Base-by-base conservation (phyloP, 1,139 yeast species). In the Candida sojae region DNA sequence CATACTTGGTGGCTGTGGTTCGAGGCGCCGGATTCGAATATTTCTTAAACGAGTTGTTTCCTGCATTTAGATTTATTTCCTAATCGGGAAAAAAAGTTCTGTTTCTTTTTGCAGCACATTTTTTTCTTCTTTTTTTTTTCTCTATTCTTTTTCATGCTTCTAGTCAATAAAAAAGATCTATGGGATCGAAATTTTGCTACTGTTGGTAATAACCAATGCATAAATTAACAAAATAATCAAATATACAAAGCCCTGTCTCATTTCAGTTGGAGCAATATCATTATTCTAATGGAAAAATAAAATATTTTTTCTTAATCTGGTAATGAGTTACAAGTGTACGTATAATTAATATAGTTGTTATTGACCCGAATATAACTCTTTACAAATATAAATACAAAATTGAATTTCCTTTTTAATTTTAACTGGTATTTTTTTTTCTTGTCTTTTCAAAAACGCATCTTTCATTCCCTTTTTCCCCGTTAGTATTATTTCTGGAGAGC, bases 61-160 rank as follows among this genome's bases (percentile, higher is more conserved):
- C 44, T 35, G 21, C 29, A 42, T 28, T 28, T 13, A 33, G 23
- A 26, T 17, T 34, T 29, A 44, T 32, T 44, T 38, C 43, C 46
- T 31, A n/a, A 37, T 37, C 32, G 23, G 43, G 46, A 12, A 32
- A 32, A 23, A 25, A 37, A 28, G 30, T 28, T 23, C 29, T 40
- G 29, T 26, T 26, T 17, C 17, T 28, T 43, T 43, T 43, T 32
- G 46, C 42, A 37, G 26, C 38, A 23, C 13, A 10, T 34, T 26
- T 31, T 33, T 23, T 38, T n/a, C 11, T 21, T 26, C 5, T 26
- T 26, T 6, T 26, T 26, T 8, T 17, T 17, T 17, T 17, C 21
- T 17, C 21, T 3, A 17, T 17, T 17, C 21, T 17, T 2, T 17
- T 17, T 17, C 21, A 17, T 17, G 21, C 3, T 17, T 17, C 21